Conservation (phyloP, 768 basidiomycete species). For the Cubamyces sp. region DNA sequence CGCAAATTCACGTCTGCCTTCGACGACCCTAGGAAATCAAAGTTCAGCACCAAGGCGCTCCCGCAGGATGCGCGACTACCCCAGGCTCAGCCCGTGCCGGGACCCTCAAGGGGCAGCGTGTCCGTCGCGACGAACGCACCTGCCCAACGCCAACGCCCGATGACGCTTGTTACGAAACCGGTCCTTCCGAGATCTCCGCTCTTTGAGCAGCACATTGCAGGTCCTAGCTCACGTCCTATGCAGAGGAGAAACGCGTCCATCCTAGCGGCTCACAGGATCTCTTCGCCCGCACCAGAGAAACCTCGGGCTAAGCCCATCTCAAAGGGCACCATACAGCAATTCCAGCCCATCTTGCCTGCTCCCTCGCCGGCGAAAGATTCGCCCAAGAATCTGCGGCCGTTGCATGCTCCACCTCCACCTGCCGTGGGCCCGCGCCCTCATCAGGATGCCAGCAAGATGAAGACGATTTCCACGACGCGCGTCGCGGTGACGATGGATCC, state of each 20-base stretch:
- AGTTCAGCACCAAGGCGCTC: conserved; percentile 1
- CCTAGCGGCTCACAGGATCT: conserved; percentile 1
- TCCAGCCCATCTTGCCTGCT: conserved; percentile 9
- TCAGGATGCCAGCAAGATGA: conserved; percentile 30
- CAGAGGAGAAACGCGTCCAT: conserved; percentile 8
- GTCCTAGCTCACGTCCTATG: background rate
- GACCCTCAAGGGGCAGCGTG: background rate
- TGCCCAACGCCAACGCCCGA: too few species aligned
- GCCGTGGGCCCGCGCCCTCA: conserved; percentile 20
- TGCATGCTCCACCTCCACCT: conserved; percentile 20
- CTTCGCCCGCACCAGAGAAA: background rate
- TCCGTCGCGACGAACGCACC: background rate
- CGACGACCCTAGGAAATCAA: conserved; percentile 7
- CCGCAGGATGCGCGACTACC: background rate
- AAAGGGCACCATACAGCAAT: conserved; percentile 3
- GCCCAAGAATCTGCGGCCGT: conserved; percentile 7
- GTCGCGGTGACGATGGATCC: conserved; percentile 57
- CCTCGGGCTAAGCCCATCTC: background rate
- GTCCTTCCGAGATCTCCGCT: background rate
- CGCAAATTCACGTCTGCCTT: conserved; percentile 25
- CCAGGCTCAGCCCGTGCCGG: background rate
- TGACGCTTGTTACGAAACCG: background rate
- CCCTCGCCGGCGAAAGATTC: conserved; percentile 4
- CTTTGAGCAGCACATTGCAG: background rate
- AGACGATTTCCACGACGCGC: conserved; percentile 56